Evolutionary conservation across 768 basidiomycete species (phyloP), one percentile per base, ranked within the genome.

Genomic region (Agaricus blazei): DNA sequence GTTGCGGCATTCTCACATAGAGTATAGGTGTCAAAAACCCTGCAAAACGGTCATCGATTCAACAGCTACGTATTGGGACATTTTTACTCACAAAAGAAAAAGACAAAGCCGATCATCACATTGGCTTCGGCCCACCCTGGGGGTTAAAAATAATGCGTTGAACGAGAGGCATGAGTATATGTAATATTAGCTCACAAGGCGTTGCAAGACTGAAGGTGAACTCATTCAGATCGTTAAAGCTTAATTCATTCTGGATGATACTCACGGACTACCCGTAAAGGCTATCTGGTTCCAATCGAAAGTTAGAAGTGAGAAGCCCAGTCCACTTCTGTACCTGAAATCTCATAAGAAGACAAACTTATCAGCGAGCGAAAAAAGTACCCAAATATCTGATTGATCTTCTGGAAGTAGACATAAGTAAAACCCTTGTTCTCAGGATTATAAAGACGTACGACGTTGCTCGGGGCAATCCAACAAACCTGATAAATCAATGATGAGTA

Each of bases 71-170:
- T 29, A 4, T 15, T 26, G 24, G 49, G 23, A 37, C 28, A 36
- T 34, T 14, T 28, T 24, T 8, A 64, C 73, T 64, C 54, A 81
- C 84, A 90, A 65, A 83, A 85, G 65, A 90, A 81, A 60, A 85
- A 67, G 43, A 84, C 67, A 61, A 89, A 83, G 9, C 84, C 81
- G 36, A 72, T 68, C 52, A 80, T 73, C 28, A 89, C 73, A 65
- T 89, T 89, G 4, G 83, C 87, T 63, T 86, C 81, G 3, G 86
- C 85, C 87, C 87, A 89, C 86, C 87, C 88, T 64, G 65, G 37
- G 27, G 55, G 44, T 49, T 19, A 19, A 31, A 53, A 28, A 28
- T 5, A 40, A 51, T 61, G 23, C 66, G 59, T 52, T 60, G 58
- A 60, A 58, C 24, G 26, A 47, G 29, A 48, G 19, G 27, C 23